Evolutionary conservation across 371 early-diverging fungal genomes (phyloP).

Genomic region (Catenaria anguillulae): DNA sequence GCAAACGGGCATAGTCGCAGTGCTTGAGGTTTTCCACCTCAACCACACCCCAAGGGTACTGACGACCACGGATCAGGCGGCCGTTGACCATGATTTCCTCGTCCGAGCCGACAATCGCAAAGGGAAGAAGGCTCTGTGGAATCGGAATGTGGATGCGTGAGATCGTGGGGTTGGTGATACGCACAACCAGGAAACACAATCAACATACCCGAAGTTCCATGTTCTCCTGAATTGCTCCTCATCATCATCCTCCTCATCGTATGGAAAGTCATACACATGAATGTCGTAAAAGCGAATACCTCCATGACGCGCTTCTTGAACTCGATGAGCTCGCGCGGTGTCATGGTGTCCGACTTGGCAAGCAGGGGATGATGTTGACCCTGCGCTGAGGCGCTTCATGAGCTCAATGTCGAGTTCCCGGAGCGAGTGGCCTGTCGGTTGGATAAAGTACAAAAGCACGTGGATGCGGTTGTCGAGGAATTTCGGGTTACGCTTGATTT

Average conservation of each 20-base stretch:
- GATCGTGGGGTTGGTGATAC: too few species aligned
- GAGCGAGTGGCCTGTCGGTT: conserved; percentile 87
- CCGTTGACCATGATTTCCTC: conserved; percentile 52
- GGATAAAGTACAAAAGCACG: conserved; percentile 90
- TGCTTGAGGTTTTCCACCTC: conserved; percentile 85
- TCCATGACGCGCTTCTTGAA: conserved; percentile 52
- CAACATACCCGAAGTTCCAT: conserved; percentile 51
- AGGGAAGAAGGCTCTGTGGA: conserved; percentile 73
- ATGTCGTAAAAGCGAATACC: conserved; percentile 88
- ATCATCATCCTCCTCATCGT: conserved; percentile 48
- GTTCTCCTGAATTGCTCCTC: conserved; percentile 93
- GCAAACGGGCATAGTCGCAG: conserved; percentile 92
- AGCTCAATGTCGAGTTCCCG: conserved; percentile 95
- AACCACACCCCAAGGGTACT: conserved; percentile 95
- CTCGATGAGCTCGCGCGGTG: conserved; percentile 26
- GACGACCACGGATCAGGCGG: conserved; percentile 64
- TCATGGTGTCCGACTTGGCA: conserved; percentile 36
- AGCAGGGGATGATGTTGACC: conserved; percentile 87
- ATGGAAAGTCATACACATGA: conserved; percentile 59
- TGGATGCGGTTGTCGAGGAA: conserved; percentile 96
- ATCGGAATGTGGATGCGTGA: too few species aligned
- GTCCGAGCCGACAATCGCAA: conserved; percentile 83
- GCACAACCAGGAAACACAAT: too few species aligned
- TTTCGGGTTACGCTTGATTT: conserved; percentile 75
- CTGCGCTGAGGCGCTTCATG: conserved; percentile 78